These are phyloP conservation scores for Colletotrichum sp. DNA, from an alignment of 2,329 filamentous ascomycete species.

Conservation along the genomic window DNA sequence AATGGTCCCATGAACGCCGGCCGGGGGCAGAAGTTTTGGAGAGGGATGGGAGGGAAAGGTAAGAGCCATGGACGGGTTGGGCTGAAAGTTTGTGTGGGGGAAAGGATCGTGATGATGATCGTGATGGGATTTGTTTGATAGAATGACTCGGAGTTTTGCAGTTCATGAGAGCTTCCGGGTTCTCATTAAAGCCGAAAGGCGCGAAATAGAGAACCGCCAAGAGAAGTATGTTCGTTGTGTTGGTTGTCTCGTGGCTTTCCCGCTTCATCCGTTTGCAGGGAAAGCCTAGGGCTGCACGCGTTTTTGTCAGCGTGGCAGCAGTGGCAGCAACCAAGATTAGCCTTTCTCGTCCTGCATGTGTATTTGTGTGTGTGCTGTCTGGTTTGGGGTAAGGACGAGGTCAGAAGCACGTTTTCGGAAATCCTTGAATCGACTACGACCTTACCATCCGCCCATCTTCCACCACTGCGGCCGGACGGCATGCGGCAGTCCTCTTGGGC, in stretches of 20 bases:
- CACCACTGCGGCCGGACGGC: not conserved
- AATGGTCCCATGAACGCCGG: not conserved
- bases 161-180: not conserved
- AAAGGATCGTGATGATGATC: not conserved
- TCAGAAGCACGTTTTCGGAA: conserved; percentile 1
- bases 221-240: not conserved
- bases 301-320: conserved; percentile 8
- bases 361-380: not conserved
- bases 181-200: not conserved
- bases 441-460: not conserved
- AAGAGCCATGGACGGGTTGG: not conserved
- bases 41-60: not conserved
- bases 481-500: not conserved
- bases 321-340: not conserved
- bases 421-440: not conserved
- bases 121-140: not conserved
- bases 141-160: not conserved
- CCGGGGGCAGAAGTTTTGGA: not conserved
- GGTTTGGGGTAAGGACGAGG: conserved; percentile 1
- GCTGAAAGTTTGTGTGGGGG: not conserved
- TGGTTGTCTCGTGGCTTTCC: not conserved
- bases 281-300: not conserved
- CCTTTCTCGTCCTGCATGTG: not conserved
- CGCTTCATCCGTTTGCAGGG: conserved; percentile 16
- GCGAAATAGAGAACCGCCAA: not conserved